Base-by-base conservation (phyloP, 768 basidiomycete species). In the Phlegmacium glaucopus region DNA sequence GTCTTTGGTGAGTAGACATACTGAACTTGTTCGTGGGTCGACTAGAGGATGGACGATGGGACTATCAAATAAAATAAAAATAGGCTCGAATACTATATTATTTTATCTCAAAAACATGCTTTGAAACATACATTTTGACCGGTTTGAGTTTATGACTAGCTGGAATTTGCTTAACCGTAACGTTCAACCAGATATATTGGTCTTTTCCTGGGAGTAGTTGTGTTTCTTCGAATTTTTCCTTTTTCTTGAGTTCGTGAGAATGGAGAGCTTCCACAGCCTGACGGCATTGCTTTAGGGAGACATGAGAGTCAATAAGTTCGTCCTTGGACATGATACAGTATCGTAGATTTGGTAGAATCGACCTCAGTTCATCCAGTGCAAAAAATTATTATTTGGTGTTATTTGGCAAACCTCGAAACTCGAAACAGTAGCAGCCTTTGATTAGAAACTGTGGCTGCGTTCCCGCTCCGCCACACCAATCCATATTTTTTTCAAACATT, bases 1-100 rank as follows among this genome's bases (percentile, higher is more conserved):
- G 64, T 95, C 91, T 69, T 97, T 98, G 42, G 88, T 88, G 66
- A 99, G 87, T 42, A 99, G 75, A 66, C 94, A 97, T 42, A 99
- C 76, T 9, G 87, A 68, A 6, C 82, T 82, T 11, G 78, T 82
- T 42, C 88, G 82, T 10, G 87, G 95, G 73, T 90, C 94, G 60
- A 90, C 80, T 51, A 91, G 68, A 27, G 88, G 88, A 61, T 96
- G 78, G 32, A 79, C 80, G 38, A 99, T 75, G 5, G 87, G 84
- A 48, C 92, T 85, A 57, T 5, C 36, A 44, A 41, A 26, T 10
- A 49, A 47, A 9, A 32, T 11, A 47, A 10, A 11, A 32, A 28
- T 52, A 26, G 36, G 25, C 5, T 22, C 22, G 49, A 45, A 56
- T 56, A 6, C 9, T 16, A 26, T 34, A 35, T 25, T 22, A 25